Conservation (phyloP, 306 rosid species). For the Lathyrus sativus region DNA sequence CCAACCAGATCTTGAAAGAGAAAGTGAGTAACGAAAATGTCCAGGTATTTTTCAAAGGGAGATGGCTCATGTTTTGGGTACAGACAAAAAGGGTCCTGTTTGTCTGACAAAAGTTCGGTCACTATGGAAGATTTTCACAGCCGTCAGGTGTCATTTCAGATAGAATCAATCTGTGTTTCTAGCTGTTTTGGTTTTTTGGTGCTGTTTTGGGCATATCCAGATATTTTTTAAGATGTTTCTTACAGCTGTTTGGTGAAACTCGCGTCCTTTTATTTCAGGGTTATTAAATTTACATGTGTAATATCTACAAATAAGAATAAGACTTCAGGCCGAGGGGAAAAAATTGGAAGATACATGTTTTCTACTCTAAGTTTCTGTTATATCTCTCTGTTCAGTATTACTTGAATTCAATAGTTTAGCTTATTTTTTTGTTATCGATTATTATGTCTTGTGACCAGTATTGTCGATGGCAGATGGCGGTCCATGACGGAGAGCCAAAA, state of each 20-base stretch:
- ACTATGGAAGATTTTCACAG: not conserved
- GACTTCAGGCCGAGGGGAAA: not conserved
- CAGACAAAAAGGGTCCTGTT: not conserved
- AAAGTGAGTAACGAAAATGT: not conserved
- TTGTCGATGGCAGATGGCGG: too few species aligned
- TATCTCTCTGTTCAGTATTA: not conserved
- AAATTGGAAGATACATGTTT: not conserved
- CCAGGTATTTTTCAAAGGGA: slow-evolving; percentile 8
- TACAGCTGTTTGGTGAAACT: not conserved
- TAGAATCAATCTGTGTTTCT: not conserved
- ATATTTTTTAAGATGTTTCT: not conserved
- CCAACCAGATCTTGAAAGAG: slow-evolving; percentile 1
- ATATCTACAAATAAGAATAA: slow-evolving; percentile 5
- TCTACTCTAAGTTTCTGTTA: not conserved
- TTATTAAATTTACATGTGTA: not conserved
- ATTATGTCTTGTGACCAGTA: not conserved
- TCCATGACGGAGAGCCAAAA: too few species aligned
- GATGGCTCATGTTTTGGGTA: slow-evolving; percentile 1
- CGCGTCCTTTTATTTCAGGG: not conserved
- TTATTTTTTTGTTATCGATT: not conserved
- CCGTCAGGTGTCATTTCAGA: not conserved
- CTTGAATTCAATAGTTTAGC: not conserved
- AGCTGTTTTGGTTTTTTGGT: not conserved
- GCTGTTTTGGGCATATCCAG: not conserved
- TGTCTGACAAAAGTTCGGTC: not conserved